Percentiles rank a stretch among this genome's conserved stretches.
These are phyloP conservation scores for Plectosphaerella plurivora DNA, from an alignment of 2,329 filamentous ascomycete genomes.

Conservation along the genomic window DNA sequence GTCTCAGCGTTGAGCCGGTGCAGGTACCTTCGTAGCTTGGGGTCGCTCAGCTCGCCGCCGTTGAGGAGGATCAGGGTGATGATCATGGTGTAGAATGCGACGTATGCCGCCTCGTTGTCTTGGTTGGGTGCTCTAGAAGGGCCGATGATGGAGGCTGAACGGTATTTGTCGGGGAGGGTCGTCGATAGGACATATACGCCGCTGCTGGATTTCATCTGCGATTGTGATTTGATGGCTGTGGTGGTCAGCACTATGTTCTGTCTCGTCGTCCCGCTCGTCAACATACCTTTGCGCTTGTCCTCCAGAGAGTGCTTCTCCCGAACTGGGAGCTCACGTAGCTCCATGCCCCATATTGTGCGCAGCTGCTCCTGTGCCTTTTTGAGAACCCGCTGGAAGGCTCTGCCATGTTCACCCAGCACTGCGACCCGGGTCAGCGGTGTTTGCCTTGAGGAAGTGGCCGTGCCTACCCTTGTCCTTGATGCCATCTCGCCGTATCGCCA, in stretches of 20 bases:
- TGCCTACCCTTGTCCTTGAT: conserved; percentile 58
- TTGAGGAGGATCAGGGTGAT: conserved; percentile 73
- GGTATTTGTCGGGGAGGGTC: conserved; percentile 64
- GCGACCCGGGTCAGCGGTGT: background rate
- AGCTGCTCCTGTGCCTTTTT: conserved; percentile 70
- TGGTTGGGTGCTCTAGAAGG: conserved; percentile 63
- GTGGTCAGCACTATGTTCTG: too few species aligned
- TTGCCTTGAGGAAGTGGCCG: background rate
- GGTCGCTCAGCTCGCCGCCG: conserved; percentile 69
- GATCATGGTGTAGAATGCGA: conserved; percentile 74
- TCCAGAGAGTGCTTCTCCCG: conserved; percentile 77
- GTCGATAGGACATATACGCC: conserved; percentile 76
- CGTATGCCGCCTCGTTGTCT: conserved; percentile 72
- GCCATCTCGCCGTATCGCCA: conserved; percentile 55
- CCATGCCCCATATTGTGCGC: conserved; percentile 78
- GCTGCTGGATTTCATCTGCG: conserved; percentile 51
- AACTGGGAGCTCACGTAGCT: conserved; percentile 76
- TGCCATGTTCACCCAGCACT: conserved; percentile 68
- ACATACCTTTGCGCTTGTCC: conserved; percentile 68
- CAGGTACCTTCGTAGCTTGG: conserved; percentile 73
- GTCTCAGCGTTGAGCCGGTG: conserved; percentile 69
- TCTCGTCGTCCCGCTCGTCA: background rate
- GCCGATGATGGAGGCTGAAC: conserved; percentile 59
- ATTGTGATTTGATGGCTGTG: conserved; percentile 37
- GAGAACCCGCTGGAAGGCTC: conserved; percentile 75